Evolutionary conservation across 352 stramenopile species (phyloP).

Genomic region (Phytophthora cajani): DNA sequence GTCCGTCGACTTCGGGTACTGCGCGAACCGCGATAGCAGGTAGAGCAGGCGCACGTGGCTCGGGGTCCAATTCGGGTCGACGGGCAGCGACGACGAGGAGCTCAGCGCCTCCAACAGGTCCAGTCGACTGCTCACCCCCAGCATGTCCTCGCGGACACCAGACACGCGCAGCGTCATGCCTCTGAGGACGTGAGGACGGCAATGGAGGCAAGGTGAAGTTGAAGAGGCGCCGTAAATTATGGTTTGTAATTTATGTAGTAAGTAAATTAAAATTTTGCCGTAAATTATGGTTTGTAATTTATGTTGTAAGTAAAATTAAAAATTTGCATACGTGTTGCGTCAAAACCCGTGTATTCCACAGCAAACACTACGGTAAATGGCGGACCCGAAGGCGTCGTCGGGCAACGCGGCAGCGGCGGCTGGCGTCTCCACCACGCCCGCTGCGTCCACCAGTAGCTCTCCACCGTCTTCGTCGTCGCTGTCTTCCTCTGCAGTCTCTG

Average conservation of each 20-base stretch:
- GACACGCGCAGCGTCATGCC: conserved; percentile 27
- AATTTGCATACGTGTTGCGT: too few relatives aligned
- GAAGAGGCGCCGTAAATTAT: neutral
- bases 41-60: conserved; percentile 98
- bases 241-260: too few relatives aligned
- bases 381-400: neutral
- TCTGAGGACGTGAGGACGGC: too few relatives aligned
- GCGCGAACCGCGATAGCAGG: conserved; percentile 96
- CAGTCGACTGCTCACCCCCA: conserved; percentile 31
- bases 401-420: too few relatives aligned
- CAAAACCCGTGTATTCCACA: neutral
- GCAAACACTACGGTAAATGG: neutral
- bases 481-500: too few relatives aligned
- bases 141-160: conserved; percentile 42
- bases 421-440: neutral
- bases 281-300: neutral
- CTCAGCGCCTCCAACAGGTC: conserved; percentile 12
- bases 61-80: conserved; percentile 48
- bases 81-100: neutral
- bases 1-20: conserved; percentile 85
- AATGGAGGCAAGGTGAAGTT: too few relatives aligned
- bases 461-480: neutral
- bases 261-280: neutral
- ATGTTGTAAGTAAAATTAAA: neutral
- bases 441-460: neutral